Percentiles rank a stretch among this genome's conserved stretches.
These are phyloP conservation scores for Dacryopinax spathularia DNA, from an alignment of 768 basidiomycete genomes.

Conservation along the genomic window DNA sequence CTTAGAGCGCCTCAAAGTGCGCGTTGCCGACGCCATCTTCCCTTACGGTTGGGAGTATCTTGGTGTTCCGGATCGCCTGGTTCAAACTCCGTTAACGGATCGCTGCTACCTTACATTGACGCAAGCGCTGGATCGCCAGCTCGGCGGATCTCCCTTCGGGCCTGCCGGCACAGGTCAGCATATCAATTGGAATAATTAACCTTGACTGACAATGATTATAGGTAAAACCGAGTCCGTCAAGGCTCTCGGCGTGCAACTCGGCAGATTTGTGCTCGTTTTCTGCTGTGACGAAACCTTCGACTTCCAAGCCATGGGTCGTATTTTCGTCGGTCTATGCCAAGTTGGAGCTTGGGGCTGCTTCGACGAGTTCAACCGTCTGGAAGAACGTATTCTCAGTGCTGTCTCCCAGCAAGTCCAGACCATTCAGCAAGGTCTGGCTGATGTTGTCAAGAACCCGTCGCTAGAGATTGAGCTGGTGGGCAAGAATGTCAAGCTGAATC, in stretches of 20 bases:
- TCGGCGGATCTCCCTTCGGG: constrained; percentile 95
- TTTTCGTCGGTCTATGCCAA: constrained; percentile 96
- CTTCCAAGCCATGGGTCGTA: constrained; percentile 99
- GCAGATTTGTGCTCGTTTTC: constrained; percentile 99
- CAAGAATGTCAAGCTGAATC: constrained; percentile 82
- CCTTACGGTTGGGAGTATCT: constrained; percentile 98
- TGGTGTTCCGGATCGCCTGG: constrained; percentile 89
- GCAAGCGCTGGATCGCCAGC: constrained; percentile 84
- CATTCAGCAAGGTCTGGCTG: constrained; percentile 89
- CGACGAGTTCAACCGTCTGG: constrained; percentile 95
- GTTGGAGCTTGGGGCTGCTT: constrained; percentile 99
- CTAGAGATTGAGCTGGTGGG: constrained; percentile 92
- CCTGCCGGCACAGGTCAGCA: constrained; percentile 84
- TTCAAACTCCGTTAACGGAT: constrained; percentile 96
- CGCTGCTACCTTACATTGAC: constrained; percentile 92
- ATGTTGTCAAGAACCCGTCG: constrained; percentile 66
- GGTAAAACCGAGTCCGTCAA: constrained; percentile 99
- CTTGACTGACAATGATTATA: constrained; percentile 19
- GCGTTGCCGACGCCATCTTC: constrained; percentile 82
- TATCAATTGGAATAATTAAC: background rate
- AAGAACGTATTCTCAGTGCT: constrained; percentile 93
- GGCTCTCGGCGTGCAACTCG: constrained; percentile 91
- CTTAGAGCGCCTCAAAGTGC: constrained; percentile 64
- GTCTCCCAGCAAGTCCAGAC: constrained; percentile 98
- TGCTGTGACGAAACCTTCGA: constrained; percentile 99